These are phyloP conservation scores for Dictyostelium firmibasis DNA, from an alignment of 78 protist species.

Conservation along the genomic window DNA sequence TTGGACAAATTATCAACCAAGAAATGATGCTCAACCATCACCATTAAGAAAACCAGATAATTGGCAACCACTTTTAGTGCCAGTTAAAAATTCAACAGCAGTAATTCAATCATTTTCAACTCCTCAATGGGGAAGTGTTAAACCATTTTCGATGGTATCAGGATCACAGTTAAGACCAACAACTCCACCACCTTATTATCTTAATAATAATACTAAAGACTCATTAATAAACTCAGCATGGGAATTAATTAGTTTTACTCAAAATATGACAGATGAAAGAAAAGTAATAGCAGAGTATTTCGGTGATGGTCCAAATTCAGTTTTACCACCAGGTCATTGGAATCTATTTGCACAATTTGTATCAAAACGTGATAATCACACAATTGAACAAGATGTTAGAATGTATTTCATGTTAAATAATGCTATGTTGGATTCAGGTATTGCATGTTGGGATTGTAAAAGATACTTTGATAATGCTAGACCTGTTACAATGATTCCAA, in stretches of 20 bases:
- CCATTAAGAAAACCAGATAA: constrained; percentile 6
- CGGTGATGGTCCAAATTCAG: constrained; percentile 47
- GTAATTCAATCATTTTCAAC: constrained; percentile 8
- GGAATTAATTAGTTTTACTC: not conserved
- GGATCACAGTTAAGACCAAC: constrained; percentile 18
- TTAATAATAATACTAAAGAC: not conserved
- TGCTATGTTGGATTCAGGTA: constrained; percentile 47
- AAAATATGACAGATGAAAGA: constrained; percentile 22
- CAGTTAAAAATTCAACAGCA: not conserved
- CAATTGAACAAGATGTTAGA: constrained; percentile 25
- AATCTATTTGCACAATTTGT: constrained; percentile 6
- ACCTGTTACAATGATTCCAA: constrained; percentile 56
- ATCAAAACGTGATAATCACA: constrained; percentile 13
- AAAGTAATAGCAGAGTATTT: constrained; percentile 38
- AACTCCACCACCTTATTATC: not conserved
- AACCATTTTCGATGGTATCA: not conserved
- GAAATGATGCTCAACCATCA: constrained; percentile 30
- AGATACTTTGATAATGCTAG: constrained; percentile 43
- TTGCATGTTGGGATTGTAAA: constrained; percentile 48
- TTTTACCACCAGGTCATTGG: constrained; percentile 64
- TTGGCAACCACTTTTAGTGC: constrained; percentile 50
- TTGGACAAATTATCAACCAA: constrained; percentile 27
- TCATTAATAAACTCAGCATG: not conserved
- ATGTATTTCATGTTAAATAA: constrained; percentile 39
- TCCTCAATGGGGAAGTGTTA: constrained; percentile 45